These are phyloP conservation scores for Daldinia childiae DNA, from an alignment of 495 filamentous ascomycete genomes.

Conservation along the genomic window DNA sequence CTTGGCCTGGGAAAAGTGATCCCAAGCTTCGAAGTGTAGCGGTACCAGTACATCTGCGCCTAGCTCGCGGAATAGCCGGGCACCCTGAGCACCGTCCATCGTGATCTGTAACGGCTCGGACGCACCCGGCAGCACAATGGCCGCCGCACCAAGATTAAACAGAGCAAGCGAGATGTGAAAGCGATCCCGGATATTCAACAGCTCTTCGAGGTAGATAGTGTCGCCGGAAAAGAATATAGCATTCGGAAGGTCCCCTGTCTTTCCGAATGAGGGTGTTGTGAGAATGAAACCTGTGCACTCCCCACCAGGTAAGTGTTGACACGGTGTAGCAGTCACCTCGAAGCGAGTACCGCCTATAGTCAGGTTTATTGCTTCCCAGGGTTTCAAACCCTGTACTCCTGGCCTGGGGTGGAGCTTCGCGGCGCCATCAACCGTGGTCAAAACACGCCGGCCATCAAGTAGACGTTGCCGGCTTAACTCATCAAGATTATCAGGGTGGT, in stretches of 20 bases:
- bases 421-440: constrained; percentile 62
- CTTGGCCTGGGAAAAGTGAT: constrained; percentile 55
- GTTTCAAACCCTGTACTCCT: constrained; percentile 52
- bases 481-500: constrained; percentile 66
- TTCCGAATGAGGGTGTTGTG: constrained; percentile 52
- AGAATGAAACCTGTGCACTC: constrained; percentile 63
- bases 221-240: constrained; percentile 67
- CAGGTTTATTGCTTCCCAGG: constrained; percentile 47
- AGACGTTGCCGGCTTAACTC: constrained; percentile 47
- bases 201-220: constrained; percentile 61
- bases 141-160: constrained; percentile 52
- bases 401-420: constrained; percentile 58
- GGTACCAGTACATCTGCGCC: constrained; percentile 55
- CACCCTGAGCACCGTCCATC: constrained; percentile 60
- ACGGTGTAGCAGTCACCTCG: constrained; percentile 59
- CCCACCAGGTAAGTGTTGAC: constrained; percentile 56
- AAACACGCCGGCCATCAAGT: constrained; percentile 59
- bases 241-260: constrained; percentile 54
- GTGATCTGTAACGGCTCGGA: constrained; percentile 56
- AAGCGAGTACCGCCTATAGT: constrained; percentile 53
- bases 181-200: constrained; percentile 44
- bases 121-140: constrained; percentile 37
- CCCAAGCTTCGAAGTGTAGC: constrained; percentile 63
- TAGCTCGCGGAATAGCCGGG: constrained; percentile 53
- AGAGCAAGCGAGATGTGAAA: constrained; percentile 52